Conservation (phyloP, 2,329 filamentous ascomycete genomes). For the Fusarium tupiense region DNA sequence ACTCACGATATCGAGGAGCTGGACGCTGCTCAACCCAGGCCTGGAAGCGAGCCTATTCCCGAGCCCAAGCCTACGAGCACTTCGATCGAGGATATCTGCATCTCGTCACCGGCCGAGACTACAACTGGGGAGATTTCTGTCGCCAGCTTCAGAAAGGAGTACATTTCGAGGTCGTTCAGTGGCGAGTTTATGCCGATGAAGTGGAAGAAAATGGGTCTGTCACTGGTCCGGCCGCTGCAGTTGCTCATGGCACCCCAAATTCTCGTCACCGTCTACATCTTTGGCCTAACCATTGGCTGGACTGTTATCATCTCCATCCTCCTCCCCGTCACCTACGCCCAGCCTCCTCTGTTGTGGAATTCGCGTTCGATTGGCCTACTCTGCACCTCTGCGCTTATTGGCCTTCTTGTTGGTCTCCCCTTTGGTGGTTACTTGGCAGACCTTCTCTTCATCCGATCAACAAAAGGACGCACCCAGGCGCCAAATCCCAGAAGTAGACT, state of each 20-base stretch:
- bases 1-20: not conserved
- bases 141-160: not conserved
- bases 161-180: not conserved
- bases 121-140: not conserved
- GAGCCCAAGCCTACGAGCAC: not conserved
- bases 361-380: not conserved
- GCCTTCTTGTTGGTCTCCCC: not conserved
- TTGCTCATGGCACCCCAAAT: not conserved
- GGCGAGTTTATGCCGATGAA: not conserved
- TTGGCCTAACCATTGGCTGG: constrained; percentile 9
- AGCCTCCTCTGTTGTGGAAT: not conserved
- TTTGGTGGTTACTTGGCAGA: constrained; percentile 1
- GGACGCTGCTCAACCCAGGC: not conserved
- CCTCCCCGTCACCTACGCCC: not conserved
- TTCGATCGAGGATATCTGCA: not conserved
- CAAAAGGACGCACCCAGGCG: not conserved
- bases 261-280: not conserved
- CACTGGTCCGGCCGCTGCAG: not conserved
- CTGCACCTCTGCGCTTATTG: not conserved
- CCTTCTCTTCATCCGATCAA: not conserved
- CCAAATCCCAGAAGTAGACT: not conserved
- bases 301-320: constrained; percentile 2
- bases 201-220: not conserved
- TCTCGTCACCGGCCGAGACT: not conserved
- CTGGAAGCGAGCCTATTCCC: not conserved